Evolutionary conservation across 202 grass and related monocot species (phyloP).

Genomic region (Carex arenaria): DNA sequence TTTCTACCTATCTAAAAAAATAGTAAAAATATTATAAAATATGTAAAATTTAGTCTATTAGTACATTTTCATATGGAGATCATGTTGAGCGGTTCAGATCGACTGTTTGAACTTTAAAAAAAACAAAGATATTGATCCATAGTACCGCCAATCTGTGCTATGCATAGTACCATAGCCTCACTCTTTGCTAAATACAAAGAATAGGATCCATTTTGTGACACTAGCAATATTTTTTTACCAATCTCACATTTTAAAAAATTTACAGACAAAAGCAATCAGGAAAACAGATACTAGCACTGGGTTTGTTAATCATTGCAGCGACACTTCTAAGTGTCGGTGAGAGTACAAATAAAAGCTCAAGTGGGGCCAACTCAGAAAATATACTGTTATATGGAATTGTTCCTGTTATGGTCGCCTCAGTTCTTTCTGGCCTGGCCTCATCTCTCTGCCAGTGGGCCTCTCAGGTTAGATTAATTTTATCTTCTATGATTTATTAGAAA

Average conservation of each 20-base stretch:
- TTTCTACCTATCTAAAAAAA: no score
- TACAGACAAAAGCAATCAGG: slow-evolving; percentile 87
- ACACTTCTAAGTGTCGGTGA: slow-evolving; percentile 84
- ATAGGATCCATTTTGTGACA: background rate
- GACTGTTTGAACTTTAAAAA: no score
- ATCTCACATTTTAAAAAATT: slow-evolving; percentile 30
- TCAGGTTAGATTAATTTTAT: slow-evolving; percentile 43
- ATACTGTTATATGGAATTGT: slow-evolving; percentile 80
- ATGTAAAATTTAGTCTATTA: no score
- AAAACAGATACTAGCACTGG: slow-evolving; percentile 65
- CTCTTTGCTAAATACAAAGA: background rate
- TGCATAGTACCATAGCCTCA: no score
- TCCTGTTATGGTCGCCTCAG: slow-evolving; percentile 87
- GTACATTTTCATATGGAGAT: no score
- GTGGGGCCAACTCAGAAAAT: slow-evolving; percentile 36
- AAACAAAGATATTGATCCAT: no score
- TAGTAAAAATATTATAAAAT: no score
- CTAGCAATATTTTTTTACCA: background rate
- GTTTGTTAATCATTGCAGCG: slow-evolving; percentile 67
- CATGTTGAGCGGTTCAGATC: no score
- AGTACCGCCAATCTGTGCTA: no score
- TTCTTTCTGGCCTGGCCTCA: slow-evolving; percentile 86
- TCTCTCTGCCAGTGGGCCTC: slow-evolving; percentile 94
- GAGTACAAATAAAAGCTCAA: slow-evolving; percentile 48
- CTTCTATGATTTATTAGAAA: background rate